Percentiles rank a stretch among this genome's conserved stretches.
These are phyloP conservation scores for Yamadazyma taylorii DNA, from an alignment of 1,139 yeast species.

Conservation along the genomic window DNA sequence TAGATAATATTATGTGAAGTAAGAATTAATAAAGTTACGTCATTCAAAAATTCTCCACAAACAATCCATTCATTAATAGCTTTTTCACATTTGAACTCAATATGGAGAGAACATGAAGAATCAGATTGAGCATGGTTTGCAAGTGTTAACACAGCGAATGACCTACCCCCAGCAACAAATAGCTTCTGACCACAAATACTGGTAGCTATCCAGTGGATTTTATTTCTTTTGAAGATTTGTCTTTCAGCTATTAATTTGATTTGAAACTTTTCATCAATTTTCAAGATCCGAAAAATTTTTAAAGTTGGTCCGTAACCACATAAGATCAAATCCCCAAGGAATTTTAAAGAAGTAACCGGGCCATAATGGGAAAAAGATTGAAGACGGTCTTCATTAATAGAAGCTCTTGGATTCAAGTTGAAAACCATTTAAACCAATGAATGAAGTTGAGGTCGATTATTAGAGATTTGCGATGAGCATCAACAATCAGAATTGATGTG, in stretches of 20 bases:
- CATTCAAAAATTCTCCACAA: constrained; percentile 49
- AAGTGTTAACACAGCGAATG: constrained; percentile 47
- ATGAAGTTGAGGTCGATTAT: background rate
- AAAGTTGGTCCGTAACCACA: constrained; percentile 77
- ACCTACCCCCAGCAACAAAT: constrained; percentile 71
- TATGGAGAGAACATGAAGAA: constrained; percentile 18
- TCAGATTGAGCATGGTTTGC: constrained; percentile 6
- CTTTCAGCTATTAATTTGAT: constrained; percentile 20
- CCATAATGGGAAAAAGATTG: constrained; percentile 55
- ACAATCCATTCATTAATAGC: constrained; percentile 78
- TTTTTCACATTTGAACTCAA: constrained; percentile 33
- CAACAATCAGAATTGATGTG: no score
- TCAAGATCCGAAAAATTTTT: constrained; percentile 46
- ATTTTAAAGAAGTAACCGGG: constrained; percentile 67
- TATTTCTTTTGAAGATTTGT: constrained; percentile 64
- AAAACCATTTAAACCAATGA: background rate
- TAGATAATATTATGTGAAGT: constrained; percentile 82
- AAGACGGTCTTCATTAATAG: constrained; percentile 23
- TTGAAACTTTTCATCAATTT: constrained; percentile 34
- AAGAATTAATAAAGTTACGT: constrained; percentile 47
- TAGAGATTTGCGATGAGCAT: background rate
- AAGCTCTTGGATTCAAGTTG: constrained; percentile 12
- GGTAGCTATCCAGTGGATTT: constrained; percentile 71
- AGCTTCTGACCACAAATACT: constrained; percentile 29
- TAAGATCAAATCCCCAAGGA: constrained; percentile 40